A percentile compares a stretch with the other conserved stretches of the same genome.
Evolutionary conservation across 106 monocot species (phyloP).

Genomic region (Acanthochlamys bracteata): DNA sequence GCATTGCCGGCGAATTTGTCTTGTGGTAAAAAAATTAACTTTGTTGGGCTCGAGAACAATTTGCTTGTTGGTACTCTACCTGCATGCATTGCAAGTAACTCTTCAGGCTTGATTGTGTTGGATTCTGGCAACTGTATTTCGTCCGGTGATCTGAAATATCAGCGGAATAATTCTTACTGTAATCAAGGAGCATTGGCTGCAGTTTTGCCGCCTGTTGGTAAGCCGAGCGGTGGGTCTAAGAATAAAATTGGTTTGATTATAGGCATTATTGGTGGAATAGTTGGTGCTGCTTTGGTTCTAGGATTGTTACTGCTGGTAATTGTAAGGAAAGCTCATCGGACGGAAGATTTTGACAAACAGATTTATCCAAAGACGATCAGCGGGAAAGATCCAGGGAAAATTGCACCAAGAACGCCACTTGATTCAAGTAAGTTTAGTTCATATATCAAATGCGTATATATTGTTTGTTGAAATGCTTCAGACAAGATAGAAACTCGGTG

Average conservation of each 20-base stretch:
- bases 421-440: conserved; percentile 39
- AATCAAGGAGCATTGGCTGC: conserved; percentile 57
- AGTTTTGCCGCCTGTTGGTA: conserved; percentile 27
- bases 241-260: conserved; percentile 37
- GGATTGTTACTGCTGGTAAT: conserved; percentile 35
- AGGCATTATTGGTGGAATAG: conserved; percentile 53
- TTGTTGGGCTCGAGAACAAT: conserved; percentile 61
- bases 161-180: conserved; percentile 55
- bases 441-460: too few relatives aligned
- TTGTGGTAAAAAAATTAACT: conserved; percentile 33
- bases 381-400: conserved; percentile 14
- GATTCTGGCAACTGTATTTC: conserved; percentile 66
- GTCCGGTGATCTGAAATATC: conserved; percentile 21
- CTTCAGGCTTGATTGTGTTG: conserved; percentile 25
- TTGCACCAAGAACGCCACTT: conserved; percentile 29
- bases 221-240: conserved; percentile 21
- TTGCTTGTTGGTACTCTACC: conserved; percentile 54
- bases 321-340: conserved; percentile 22
- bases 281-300: conserved; percentile 35
- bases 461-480: too few relatives aligned
- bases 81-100: conserved; percentile 34
- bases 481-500: too few relatives aligned
- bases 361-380: conserved; percentile 7
- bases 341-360: conserved; percentile 5
- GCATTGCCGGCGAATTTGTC: conserved; percentile 22